Evolutionary conservation across 2,329 filamentous ascomycete genomes (phyloP).

Genomic region (Trichophyton rubrum): DNA sequence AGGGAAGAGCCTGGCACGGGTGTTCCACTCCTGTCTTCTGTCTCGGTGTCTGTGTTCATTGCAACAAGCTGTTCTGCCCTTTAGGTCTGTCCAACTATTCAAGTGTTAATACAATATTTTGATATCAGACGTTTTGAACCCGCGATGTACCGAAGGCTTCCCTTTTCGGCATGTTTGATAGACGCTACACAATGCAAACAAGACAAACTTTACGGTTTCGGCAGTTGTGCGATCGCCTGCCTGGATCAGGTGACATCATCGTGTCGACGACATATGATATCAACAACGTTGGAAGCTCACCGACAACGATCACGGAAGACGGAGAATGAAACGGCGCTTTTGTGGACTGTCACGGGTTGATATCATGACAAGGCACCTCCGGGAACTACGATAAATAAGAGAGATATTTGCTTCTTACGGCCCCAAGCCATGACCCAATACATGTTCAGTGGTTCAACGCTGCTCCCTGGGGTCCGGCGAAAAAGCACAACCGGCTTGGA

Average conservation of each 20-base stretch:
- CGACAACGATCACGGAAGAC: no score
- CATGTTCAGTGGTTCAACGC: neutral
- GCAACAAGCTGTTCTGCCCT: neutral
- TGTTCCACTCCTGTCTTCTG: neutral
- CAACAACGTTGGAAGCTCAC: no score
- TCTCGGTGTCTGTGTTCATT: neutral
- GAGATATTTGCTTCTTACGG: neutral
- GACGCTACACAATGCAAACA: neutral
- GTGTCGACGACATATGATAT: neutral
- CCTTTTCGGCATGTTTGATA: neutral
- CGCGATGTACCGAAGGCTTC: neutral
- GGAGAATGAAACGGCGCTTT: neutral
- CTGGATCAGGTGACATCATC: conserved; percentile 15
- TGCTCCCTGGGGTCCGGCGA: conserved; percentile 3
- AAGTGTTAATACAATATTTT: no score
- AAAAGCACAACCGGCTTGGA: neutral
- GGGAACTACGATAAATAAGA: neutral
- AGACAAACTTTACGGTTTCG: neutral
- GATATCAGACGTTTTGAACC: no score
- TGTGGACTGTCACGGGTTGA: conserved; percentile 14
- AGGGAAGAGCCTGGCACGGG: neutral
- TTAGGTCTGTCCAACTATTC: no score
- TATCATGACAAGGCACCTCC: neutral
- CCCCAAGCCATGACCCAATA: conserved; percentile 1
- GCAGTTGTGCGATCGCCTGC: neutral